Conservation (phyloP, 352 stramenopile genomes). For the Phytophthora uliginosa region DNA sequence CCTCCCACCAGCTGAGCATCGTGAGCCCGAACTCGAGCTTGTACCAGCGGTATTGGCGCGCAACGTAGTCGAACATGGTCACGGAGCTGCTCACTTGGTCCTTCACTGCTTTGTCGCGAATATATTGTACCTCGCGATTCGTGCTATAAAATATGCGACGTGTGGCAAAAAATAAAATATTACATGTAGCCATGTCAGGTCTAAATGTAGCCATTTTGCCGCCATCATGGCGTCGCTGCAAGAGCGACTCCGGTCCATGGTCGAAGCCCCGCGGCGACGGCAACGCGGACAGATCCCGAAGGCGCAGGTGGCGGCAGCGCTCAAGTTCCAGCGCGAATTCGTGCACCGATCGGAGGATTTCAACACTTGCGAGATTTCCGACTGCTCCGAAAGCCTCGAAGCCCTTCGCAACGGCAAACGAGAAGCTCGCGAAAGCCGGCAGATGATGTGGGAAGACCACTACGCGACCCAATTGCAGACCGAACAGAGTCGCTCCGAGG, state of each 20-base stretch:
- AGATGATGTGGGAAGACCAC: slow-evolving; percentile 81
- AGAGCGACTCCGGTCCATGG: slow-evolving; percentile 62
- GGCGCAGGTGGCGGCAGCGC: slow-evolving; percentile 48
- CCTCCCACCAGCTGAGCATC: slow-evolving; percentile 86
- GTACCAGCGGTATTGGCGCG: slow-evolving; percentile 86
- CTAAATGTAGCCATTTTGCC: slow-evolving; percentile 30
- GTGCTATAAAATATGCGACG: slow-evolving; percentile 6
- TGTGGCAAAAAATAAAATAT: neutral
- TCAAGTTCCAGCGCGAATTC: slow-evolving; percentile 56
- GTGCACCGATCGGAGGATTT: slow-evolving; percentile 46
- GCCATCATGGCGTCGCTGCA: slow-evolving; percentile 34
- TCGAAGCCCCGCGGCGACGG: slow-evolving; percentile 42
- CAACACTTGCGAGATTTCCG: slow-evolving; percentile 54
- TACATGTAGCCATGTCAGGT: neutral
- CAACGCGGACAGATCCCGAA: slow-evolving; percentile 64
- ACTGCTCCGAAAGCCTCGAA: slow-evolving; percentile 63
- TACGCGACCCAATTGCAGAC: slow-evolving; percentile 38
- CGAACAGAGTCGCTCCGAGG: slow-evolving; percentile 24
- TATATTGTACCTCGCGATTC: slow-evolving; percentile 7
- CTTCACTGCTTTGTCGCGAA: slow-evolving; percentile 23
- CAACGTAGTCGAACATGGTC: slow-evolving; percentile 72
- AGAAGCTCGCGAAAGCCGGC: slow-evolving; percentile 58
- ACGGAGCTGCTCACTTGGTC: slow-evolving; percentile 2
- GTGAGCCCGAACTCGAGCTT: slow-evolving; percentile 91
- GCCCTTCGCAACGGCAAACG: slow-evolving; percentile 53